phyloP scores from a whole-genome alignment of 352 stramenopile genomes.

The Globisporangium camurandrum region DNA sequence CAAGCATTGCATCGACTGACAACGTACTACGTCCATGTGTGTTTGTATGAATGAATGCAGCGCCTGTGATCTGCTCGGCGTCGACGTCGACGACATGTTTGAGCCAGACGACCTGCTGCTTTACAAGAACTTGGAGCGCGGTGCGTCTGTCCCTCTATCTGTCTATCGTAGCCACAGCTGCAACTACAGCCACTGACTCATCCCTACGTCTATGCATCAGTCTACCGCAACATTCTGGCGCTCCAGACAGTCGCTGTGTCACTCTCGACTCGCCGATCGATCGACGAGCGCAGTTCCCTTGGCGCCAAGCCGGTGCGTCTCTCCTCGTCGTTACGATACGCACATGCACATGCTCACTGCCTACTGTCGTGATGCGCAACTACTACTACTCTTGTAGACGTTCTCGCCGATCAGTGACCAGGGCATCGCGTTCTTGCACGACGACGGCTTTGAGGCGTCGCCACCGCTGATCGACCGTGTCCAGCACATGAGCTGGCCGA shows the following conservation, averaged over 20 bases:
- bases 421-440: conserved; percentile 28
- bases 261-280: conserved; percentile 71
- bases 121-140: conserved; percentile 52
- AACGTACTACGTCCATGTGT: not conserved
- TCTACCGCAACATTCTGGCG: conserved; percentile 75
- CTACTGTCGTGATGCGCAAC: not conserved
- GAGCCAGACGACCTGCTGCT: conserved; percentile 65
- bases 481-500: conserved; percentile 54
- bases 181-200: not conserved
- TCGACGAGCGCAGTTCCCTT: conserved; percentile 70
- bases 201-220: conserved; percentile 16
- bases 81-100: conserved; percentile 53
- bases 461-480: conserved; percentile 35
- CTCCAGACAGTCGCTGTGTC: conserved; percentile 63
- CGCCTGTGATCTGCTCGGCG: conserved; percentile 59
- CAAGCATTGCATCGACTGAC: not conserved
- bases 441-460: conserved; percentile 34
- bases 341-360: not conserved
- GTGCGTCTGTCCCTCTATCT: conserved; percentile 15
- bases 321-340: not conserved
- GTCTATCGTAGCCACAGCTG: not conserved
- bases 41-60: conserved; percentile 15
- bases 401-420: conserved; percentile 41
- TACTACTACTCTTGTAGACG: conserved; percentile 12
- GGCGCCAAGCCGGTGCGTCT: conserved; percentile 17